Percentiles rank a stretch among this genome's conserved stretches.
These are phyloP conservation scores for Boletus reticulatus DNA, from an alignment of 768 basidiomycete genomes.

Conservation along the genomic window DNA sequence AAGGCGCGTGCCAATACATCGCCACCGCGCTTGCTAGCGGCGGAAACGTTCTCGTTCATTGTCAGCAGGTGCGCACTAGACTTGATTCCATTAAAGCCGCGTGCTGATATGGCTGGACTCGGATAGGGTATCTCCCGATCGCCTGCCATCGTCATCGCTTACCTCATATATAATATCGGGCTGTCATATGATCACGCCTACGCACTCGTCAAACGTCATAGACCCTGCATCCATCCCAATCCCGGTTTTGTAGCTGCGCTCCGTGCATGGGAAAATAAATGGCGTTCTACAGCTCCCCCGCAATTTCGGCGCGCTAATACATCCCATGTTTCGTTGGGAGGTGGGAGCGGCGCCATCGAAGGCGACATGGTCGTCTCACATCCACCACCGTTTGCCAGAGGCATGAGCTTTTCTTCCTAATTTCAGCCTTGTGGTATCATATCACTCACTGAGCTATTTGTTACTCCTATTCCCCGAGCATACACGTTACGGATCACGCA, in stretches of 20 bases:
- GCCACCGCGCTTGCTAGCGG: conserved; percentile 58
- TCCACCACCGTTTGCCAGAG: conserved; percentile 20
- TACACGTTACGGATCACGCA: background rate
- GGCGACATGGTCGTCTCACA: background rate
- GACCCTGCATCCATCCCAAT: conserved; percentile 76
- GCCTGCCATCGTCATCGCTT: conserved; percentile 74
- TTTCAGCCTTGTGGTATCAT: background rate
- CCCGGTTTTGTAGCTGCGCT: conserved; percentile 66
- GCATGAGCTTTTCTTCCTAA: conserved; percentile 25
- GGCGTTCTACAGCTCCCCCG: conserved; percentile 22
- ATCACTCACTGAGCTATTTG: background rate
- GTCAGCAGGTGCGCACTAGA: conserved; percentile 63
- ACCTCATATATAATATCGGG: conserved; percentile 70
- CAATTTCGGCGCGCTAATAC: conserved; percentile 32
- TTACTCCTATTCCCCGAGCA: background rate
- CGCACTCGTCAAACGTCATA: conserved; percentile 57
- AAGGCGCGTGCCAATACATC: conserved; percentile 66
- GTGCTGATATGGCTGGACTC: conserved; percentile 1
- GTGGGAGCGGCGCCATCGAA: background rate
- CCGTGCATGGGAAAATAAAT: conserved; percentile 52
- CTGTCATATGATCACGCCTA: conserved; percentile 71
- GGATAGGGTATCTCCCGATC: conserved; percentile 74
- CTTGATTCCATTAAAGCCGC: background rate
- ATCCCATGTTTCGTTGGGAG: conserved; percentile 15
- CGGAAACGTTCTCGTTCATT: conserved; percentile 71